These are phyloP conservation scores for Eucalyptus pauciflora DNA, from an alignment of 345 rosid species.

Conservation along the genomic window DNA sequence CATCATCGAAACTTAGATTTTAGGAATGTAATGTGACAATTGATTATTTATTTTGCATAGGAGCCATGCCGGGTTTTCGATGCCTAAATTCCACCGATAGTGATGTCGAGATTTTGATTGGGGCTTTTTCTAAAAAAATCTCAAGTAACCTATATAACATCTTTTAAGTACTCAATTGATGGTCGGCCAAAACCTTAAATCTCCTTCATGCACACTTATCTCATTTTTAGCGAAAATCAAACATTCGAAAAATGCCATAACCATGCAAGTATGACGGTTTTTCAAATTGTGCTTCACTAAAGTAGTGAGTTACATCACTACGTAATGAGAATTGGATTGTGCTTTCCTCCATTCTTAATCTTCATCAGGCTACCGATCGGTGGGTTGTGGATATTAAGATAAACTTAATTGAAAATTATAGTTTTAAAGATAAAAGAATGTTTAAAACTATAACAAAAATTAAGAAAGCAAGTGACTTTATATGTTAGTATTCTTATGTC, in stretches of 20 bases:
- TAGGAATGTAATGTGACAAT: neutral
- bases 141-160: neutral
- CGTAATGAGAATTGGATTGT: neutral
- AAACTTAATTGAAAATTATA: neutral
- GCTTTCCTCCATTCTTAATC: neutral
- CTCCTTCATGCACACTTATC: neutral
- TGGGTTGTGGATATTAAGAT: neutral
- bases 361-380: neutral
- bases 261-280: neutral
- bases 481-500: neutral
- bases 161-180: neutral
- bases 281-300: neutral
- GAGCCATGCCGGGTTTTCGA: fast-evolving
- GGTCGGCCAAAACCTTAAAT: neutral
- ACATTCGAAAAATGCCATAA: neutral
- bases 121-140: neutral
- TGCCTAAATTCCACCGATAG: fast-evolving
- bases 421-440: neutral
- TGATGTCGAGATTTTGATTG: fast-evolving
- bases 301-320: neutral
- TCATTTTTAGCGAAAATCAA: neutral
- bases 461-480: neutral
- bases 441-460: neutral
- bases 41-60: neutral
- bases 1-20: neutral